Evolutionary conservation across 352 stramenopile species (phyloP).

Genomic region (Phytophthora ohioensis): DNA sequence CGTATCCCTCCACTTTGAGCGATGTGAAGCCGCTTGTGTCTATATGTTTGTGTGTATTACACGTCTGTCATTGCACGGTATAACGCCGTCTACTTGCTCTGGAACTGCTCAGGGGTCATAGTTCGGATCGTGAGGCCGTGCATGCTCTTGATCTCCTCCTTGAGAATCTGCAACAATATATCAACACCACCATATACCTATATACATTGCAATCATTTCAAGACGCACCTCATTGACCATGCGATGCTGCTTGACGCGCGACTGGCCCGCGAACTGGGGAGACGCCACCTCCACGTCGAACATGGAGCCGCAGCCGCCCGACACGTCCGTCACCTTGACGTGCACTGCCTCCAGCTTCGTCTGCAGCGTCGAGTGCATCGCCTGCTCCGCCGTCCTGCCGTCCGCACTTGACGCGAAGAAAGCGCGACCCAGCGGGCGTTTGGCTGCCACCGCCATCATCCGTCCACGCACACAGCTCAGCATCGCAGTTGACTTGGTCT

Average conservation of each 20-base stretch:
- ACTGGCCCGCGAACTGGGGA: constrained; percentile 77
- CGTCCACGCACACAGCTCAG: constrained; percentile 32
- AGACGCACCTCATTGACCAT: constrained; percentile 82
- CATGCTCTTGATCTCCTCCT: constrained; percentile 89
- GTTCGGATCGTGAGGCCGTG: constrained; percentile 87
- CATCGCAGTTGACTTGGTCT: constrained; percentile 23
- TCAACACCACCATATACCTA: not conserved
- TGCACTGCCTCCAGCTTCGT: constrained; percentile 72
- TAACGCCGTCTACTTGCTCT: constrained; percentile 55
- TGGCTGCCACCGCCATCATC: constrained; percentile 25
- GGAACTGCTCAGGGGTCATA: constrained; percentile 81
- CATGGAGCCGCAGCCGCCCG: constrained; percentile 90
- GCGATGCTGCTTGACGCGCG: constrained; percentile 89
- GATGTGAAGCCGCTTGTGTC: constrained; percentile 16
- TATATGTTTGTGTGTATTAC: constrained; percentile 31
- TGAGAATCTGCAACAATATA: constrained; percentile 63
- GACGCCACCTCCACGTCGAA: constrained; percentile 90
- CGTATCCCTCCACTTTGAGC: constrained; percentile 1
- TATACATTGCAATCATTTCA: not conserved
- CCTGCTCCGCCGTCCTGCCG: constrained; percentile 56
- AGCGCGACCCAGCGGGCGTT: constrained; percentile 19
- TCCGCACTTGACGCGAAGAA: constrained; percentile 35
- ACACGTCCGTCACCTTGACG: constrained; percentile 89
- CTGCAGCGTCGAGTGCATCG: constrained; percentile 75
- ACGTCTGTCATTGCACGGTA: not conserved